These are phyloP conservation scores for Strobilomyces confusus DNA, from an alignment of 768 basidiomycete genomes.

Conservation along the genomic window DNA sequence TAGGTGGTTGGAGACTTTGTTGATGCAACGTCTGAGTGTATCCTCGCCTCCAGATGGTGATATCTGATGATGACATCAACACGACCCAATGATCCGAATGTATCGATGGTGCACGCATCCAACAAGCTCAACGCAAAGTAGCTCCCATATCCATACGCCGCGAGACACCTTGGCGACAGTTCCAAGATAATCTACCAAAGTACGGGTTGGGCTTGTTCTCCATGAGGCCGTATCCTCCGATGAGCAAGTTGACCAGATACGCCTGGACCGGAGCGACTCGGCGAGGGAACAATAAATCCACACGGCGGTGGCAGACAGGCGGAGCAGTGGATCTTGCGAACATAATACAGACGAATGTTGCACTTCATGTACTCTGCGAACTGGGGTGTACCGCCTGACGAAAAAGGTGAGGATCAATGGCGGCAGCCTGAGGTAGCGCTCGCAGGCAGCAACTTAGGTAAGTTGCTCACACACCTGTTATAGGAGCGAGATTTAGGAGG, in stretches of 20 bases:
- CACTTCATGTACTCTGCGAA: conserved; percentile 96
- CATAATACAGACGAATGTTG: conserved; percentile 94
- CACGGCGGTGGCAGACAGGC: conserved; percentile 85
- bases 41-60: conserved; percentile 82
- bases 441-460: too few relatives aligned
- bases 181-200: conserved; percentile 96
- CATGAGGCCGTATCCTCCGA: conserved; percentile 89
- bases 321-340: conserved; percentile 87
- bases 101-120: conserved; percentile 57
- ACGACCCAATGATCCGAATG: not conserved
- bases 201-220: conserved; percentile 72
- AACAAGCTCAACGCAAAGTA: conserved; percentile 92
- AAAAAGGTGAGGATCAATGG: not conserved
- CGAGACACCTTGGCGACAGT: conserved; percentile 83
- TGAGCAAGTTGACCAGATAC: conserved; percentile 87
- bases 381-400: conserved; percentile 86
- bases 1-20: conserved; percentile 87
- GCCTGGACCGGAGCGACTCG: conserved; percentile 80
- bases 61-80: conserved; percentile 48
- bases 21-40: conserved; percentile 79
- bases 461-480: too few relatives aligned
- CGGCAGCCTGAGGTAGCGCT: too few relatives aligned
- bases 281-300: conserved; percentile 94
- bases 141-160: conserved; percentile 91
- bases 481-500: too few relatives aligned